A percentile compares a stretch with the other conserved stretches of the same genome.
These are phyloP conservation scores for Blepharisma japonicum DNA, from an alignment of 73 alveolate species.

Conservation along the genomic window DNA sequence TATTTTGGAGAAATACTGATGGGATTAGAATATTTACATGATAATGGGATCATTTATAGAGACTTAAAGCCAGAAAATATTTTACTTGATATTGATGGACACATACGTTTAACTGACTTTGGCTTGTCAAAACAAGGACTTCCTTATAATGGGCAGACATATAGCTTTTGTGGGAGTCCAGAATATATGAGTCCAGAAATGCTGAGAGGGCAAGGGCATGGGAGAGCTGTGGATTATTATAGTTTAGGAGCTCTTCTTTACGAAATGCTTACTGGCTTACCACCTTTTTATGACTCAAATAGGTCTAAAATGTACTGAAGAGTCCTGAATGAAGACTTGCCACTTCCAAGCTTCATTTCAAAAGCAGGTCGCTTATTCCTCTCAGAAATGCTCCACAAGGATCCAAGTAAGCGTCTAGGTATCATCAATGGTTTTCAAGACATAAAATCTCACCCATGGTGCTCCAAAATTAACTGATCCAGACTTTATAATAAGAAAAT, in stretches of 20 bases:
- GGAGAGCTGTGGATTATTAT: slow-evolving; percentile 27
- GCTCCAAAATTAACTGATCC: slow-evolving; percentile 37
- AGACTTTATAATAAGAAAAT: slow-evolving; percentile 47
- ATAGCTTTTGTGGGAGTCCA: slow-evolving; percentile 33
- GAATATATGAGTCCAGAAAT: slow-evolving; percentile 37
- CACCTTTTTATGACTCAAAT: slow-evolving; percentile 53
- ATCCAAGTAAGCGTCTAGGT: slow-evolving; percentile 82
- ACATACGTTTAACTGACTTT: slow-evolving; percentile 37
- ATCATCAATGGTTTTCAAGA: slow-evolving; percentile 38
- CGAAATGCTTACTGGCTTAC: slow-evolving; percentile 54
- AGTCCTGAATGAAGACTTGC: slow-evolving; percentile 37
- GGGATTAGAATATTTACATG: slow-evolving; percentile 68
- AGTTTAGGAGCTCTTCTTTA: slow-evolving; percentile 36
- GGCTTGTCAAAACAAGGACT: slow-evolving; percentile 36
- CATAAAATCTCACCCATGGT: slow-evolving; percentile 46
- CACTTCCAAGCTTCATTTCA: slow-evolving; percentile 38
- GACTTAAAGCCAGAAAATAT: slow-evolving; percentile 77
- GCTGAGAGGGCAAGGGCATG: slow-evolving; percentile 26
- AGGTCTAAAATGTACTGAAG: slow-evolving; percentile 38
- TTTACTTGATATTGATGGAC: slow-evolving; percentile 44
- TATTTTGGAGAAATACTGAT: slow-evolving; percentile 60
- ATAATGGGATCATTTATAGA: slow-evolving; percentile 42
- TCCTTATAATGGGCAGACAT: neutral
- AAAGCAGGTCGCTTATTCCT: slow-evolving; percentile 56
- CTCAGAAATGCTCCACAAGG: slow-evolving; percentile 60